Base-by-base conservation (phyloP, 2,329 filamentous ascomycete genomes). In the Phialophora tarda region DNA sequence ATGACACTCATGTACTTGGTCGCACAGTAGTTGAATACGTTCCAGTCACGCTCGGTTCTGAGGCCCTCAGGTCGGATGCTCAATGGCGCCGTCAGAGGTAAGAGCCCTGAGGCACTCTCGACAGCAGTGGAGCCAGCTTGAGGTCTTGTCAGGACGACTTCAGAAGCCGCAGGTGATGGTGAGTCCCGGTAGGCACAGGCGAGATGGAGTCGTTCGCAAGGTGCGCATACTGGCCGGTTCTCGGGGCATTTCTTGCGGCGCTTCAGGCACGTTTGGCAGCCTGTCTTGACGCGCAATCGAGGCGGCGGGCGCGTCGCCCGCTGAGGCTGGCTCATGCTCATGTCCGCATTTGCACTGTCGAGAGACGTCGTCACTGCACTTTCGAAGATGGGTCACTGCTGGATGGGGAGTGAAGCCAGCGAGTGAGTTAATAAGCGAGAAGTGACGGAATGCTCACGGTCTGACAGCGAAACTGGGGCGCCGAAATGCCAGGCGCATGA, bases 211-310 rank as follows among this genome's bases (percentile, higher is more conserved):
- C 59, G 63, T 44, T 51, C 34, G 57, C 65, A 72, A 34, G 66
- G 57, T 34, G 61, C 78, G 41, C 75, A 77, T 63, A 64, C 74
- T 8, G 75, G 74, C 67, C 72, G 72, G 32, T 70, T 72, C 24
- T 72, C 74, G 65, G 71, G 72, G 34, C 74, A 74, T 48, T 64
- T 76, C 17, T 74, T 75, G 8, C 67, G 64, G 23, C 69, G 53
- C 26, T 62, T 61, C 24, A 64, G 34, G 54, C 64, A 66, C 17
- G 60, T 71, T 34, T 54, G 54, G 59, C 69, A 71, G 17, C 69
- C 69, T 14, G 69, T 71, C 54, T 69, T 71, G 26, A 67, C 69
- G 24, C 69, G 59, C 24, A 70, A 34, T 51, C 63, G 66, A 34
- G 68, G 62, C 47, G 67, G 67, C 11, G 67, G 65, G 26, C 68